Conservation (phyloP, 2,329 filamentous ascomycete species). For the Periconia digitata region DNA sequence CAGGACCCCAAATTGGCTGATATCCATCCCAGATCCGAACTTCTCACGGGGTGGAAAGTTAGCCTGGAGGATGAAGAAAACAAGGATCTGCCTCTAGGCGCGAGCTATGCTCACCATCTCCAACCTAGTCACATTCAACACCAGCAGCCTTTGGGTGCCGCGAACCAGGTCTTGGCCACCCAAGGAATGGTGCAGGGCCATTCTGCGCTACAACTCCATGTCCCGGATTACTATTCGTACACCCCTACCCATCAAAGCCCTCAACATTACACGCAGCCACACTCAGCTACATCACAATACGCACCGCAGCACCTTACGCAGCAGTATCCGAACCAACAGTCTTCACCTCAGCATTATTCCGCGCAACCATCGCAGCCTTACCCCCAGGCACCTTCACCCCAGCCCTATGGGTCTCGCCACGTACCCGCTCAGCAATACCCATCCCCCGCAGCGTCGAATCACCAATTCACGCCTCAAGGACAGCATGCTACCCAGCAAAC, state of each 20-base stretch:
- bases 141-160: constrained; percentile 8
- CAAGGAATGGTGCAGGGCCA: constrained; percentile 30
- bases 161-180: constrained; percentile 19
- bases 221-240: constrained; percentile 37
- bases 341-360: constrained; percentile 12
- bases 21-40: constrained; percentile 35
- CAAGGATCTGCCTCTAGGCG: constrained; percentile 35
- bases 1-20: constrained; percentile 37
- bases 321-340: constrained; percentile 27
- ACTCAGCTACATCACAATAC: constrained; percentile 22
- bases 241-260: constrained; percentile 24
- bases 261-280: constrained; percentile 27
- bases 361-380: constrained; percentile 19
- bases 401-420: constrained; percentile 26
- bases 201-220: constrained; percentile 28
- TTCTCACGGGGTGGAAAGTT: constrained; percentile 41
- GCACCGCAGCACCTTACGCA: constrained; percentile 19
- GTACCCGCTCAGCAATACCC: constrained; percentile 22
- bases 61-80: constrained; percentile 41
- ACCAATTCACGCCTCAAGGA: constrained; percentile 23
- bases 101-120: constrained; percentile 31
- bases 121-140: constrained; percentile 33
- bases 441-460: constrained; percentile 16
- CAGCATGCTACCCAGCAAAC: constrained; percentile 12
- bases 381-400: constrained; percentile 27